Evolutionary conservation across 495 filamentous ascomycete genomes (phyloP).

Genomic region (Aspergillus wentii): DNA sequence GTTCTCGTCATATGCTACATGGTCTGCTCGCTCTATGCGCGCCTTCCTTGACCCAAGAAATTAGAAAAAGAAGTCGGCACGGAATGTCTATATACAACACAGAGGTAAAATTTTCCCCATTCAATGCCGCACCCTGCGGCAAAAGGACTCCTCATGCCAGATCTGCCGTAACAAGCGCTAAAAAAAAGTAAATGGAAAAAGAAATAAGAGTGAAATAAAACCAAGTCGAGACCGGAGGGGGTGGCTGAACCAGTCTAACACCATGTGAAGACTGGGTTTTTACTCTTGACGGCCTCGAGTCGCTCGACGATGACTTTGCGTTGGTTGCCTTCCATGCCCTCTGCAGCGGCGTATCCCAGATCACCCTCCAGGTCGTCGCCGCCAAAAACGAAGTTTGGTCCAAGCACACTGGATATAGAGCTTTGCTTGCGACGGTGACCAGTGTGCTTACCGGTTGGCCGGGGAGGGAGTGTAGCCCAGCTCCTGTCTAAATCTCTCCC

Average conservation of each 20-base stretch:
- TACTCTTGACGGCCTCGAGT: conserved; percentile 89
- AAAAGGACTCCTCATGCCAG: conserved; percentile 6
- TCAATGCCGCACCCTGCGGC: neutral
- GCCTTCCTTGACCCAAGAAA: conserved; percentile 16
- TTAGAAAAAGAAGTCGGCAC: conserved; percentile 2
- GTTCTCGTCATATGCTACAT: conserved; percentile 31
- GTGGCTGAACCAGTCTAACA: conserved; percentile 54
- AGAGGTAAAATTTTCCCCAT: conserved; percentile 3
- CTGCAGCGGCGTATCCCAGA: conserved; percentile 87
- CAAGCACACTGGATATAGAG: conserved; percentile 33
- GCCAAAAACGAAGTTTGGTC: conserved; percentile 42
- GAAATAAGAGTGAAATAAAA: conserved; percentile 5
- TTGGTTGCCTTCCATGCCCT: conserved; percentile 84
- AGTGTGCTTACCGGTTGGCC: conserved; percentile 22
- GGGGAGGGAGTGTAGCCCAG: conserved; percentile 34
- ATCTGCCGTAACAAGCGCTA: conserved; percentile 4
- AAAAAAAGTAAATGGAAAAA: conserved; percentile 3
- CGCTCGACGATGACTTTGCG: conserved; percentile 95
- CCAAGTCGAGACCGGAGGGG: conserved; percentile 1
- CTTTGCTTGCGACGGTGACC: conserved; percentile 30
- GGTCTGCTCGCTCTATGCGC: conserved; percentile 23
- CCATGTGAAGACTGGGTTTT: conserved; percentile 96
- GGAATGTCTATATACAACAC: conserved; percentile 8
- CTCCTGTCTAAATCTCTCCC: conserved; percentile 30
- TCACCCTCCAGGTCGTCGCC: conserved; percentile 85